Evolutionary conservation across 768 basidiomycete genomes (phyloP).

Genomic region (Kwoniella botswanensis): DNA sequence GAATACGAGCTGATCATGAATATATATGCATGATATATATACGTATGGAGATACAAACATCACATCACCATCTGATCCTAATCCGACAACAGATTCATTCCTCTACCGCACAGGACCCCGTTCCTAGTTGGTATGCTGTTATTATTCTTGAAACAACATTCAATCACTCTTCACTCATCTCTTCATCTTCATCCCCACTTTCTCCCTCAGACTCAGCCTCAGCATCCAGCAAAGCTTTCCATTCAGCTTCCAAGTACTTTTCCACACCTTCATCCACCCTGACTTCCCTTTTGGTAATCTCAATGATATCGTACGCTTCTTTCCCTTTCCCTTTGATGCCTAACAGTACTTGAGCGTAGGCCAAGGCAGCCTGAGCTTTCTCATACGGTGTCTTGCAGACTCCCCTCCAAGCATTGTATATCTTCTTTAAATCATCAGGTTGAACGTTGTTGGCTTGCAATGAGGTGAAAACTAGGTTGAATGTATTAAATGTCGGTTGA

Average conservation of each 20-base stretch:
- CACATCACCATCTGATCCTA: constrained; percentile 1
- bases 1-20: neutral
- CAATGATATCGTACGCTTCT: constrained; percentile 35
- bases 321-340: constrained; percentile 27
- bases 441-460: constrained; percentile 8
- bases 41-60: neutral
- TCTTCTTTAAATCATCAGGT: constrained; percentile 13
- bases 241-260: constrained; percentile 14
- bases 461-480: constrained; percentile 26
- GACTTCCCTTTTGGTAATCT: constrained; percentile 31
- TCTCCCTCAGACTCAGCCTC: constrained; percentile 17
- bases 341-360: constrained; percentile 34
- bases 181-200: constrained; percentile 13
- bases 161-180: constrained; percentile 20
- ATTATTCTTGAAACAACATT: constrained; percentile 7
- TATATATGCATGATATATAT: constrained; percentile 15
- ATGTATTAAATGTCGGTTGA: constrained; percentile 29
- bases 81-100: neutral
- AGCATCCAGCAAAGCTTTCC: constrained; percentile 27
- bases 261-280: constrained; percentile 19
- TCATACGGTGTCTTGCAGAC: constrained; percentile 25
- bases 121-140: neutral
- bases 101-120: neutral
- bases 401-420: constrained; percentile 40
- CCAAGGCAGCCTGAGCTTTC: constrained; percentile 34